These are phyloP conservation scores for Colletotrichum sp. DNA, from an alignment of 2,329 filamentous ascomycete species.

Conservation along the genomic window DNA sequence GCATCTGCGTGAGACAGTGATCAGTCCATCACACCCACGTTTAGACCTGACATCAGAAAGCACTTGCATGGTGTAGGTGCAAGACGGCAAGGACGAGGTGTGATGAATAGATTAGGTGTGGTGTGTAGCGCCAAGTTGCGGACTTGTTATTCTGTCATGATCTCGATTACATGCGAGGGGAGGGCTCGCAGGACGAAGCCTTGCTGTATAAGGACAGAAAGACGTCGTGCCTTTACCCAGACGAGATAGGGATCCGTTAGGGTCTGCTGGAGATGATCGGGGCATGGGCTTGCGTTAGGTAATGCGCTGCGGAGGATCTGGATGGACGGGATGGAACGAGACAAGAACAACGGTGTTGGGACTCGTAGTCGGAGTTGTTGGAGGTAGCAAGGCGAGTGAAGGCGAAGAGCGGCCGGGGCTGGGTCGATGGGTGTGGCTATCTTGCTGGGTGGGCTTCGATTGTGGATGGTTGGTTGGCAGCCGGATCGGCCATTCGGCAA, in stretches of 20 bases:
- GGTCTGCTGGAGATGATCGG: background rate
- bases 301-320: background rate
- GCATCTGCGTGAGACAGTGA: constrained; percentile 5
- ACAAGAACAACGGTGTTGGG: background rate
- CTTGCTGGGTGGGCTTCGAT: background rate
- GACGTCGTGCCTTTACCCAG: background rate
- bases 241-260: background rate
- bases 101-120: constrained; percentile 5
- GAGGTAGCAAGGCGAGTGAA: background rate
- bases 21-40: constrained; percentile 10
- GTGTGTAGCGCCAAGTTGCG: background rate
- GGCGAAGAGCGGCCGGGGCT: background rate
- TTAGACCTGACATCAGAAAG: constrained; percentile 19
- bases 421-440: background rate
- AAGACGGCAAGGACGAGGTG: constrained; percentile 1
- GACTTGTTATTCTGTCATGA: background rate
- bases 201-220: constrained; percentile 1
- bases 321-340: background rate
- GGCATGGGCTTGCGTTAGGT: background rate
- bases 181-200: background rate
- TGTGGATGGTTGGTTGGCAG: background rate
- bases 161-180: constrained; percentile 18
- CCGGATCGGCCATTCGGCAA: constrained; percentile 16
- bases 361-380: background rate
- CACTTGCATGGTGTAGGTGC: constrained; percentile 9